Conservation (phyloP, 768 basidiomycete genomes). For the Tremella fuciformis region DNA sequence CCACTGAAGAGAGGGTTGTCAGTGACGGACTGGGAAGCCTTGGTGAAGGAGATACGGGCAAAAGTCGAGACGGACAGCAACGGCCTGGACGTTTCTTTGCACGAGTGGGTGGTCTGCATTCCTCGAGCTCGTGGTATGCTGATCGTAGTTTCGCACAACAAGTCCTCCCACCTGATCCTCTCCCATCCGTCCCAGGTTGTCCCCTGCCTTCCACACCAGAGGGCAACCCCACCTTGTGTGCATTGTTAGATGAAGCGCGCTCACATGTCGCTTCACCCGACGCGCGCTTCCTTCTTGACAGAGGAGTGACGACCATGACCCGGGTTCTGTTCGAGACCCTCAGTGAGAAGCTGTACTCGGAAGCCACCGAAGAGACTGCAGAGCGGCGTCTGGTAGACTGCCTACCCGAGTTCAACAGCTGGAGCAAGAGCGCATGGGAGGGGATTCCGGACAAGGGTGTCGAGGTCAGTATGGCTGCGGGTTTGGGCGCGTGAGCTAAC, state of each 20-base stretch:
- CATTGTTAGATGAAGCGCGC: conserved; percentile 69
- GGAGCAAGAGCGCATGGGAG: conserved; percentile 58
- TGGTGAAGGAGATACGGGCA: conserved; percentile 70
- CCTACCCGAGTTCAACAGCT: conserved; percentile 73
- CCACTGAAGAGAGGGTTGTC: conserved; percentile 75
- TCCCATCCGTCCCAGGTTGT: conserved; percentile 10
- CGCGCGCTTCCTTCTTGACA: conserved; percentile 67
- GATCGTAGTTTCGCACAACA: conserved; percentile 49
- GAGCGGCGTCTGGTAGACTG: conserved; percentile 69
- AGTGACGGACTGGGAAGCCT: conserved; percentile 64
- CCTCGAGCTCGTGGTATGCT: not conserved
- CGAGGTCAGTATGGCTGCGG: conserved; percentile 38
- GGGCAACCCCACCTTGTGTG: conserved; percentile 59
- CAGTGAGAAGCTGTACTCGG: conserved; percentile 61
- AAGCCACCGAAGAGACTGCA: conserved; percentile 45
- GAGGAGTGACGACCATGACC: conserved; percentile 69
- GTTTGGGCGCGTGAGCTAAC: not conserved
- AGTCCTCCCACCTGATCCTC: conserved; percentile 55
- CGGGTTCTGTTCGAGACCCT: conserved; percentile 65
- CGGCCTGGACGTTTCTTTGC: conserved; percentile 57
- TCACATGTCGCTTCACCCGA: conserved; percentile 64
- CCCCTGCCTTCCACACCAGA: conserved; percentile 49
- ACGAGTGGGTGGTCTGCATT: conserved; percentile 29
- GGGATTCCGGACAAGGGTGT: conserved; percentile 43
- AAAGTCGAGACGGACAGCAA: conserved; percentile 67